phyloP scores from a whole-genome alignment of 2,329 filamentous ascomycete species.

The Thielaviopsis populi region DNA sequence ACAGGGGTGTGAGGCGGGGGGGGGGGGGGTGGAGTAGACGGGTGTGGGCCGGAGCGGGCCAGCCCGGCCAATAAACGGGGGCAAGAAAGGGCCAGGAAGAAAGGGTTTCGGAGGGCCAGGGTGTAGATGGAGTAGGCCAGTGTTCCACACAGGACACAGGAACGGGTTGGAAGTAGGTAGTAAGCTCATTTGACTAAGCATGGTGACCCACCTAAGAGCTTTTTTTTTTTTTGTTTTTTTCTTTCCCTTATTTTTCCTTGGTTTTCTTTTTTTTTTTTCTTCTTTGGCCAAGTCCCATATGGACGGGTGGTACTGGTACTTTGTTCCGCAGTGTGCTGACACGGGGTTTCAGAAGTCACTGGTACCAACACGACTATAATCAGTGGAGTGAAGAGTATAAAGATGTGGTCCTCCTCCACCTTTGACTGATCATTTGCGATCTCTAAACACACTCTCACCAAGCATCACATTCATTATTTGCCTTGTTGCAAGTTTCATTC shows the following conservation, averaged over 20 bases:
- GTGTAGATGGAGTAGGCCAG: neutral
- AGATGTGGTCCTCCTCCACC: neutral
- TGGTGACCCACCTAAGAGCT: neutral
- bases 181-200: neutral
- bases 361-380: neutral
- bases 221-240: too few species aligned
- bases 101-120: neutral
- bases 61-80: neutral
- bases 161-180: neutral
- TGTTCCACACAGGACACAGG: too few species aligned
- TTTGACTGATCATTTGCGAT: neutral
- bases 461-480: conserved; percentile 15
- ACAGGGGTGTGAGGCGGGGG: neutral
- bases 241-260: too few species aligned
- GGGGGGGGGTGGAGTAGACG: neutral
- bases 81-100: neutral
- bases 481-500: conserved; percentile 1
- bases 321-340: neutral
- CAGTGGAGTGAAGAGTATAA: neutral
- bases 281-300: neutral
- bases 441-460: neutral
- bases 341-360: neutral
- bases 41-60: neutral
- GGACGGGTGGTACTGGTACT: neutral
- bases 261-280: too few species aligned